Base-by-base conservation (phyloP, 2,329 filamentous ascomycete species). In the Dactylellina cionopaga region DNA sequence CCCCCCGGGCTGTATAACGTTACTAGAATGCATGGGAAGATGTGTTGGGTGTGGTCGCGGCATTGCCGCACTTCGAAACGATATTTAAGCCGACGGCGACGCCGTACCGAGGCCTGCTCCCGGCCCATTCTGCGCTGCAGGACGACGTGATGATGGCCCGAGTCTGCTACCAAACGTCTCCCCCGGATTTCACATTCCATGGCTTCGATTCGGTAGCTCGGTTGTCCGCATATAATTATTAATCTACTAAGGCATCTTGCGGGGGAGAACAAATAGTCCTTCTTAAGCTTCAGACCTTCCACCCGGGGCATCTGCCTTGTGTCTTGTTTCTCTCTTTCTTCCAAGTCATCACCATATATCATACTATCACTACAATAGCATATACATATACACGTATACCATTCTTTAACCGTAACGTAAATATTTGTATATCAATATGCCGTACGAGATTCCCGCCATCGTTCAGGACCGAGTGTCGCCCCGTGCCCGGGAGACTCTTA, bases 401-500 rank as follows among this genome's bases (percentile, higher is more conserved):
- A 6, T 22, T 46, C 22, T 13, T 44, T 11, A 27, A 56, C 11
- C 31, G 27, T 47, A 49, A 60, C 43, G 43, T 54, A 37, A 24
- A 44, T n/a, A 29, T 11, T 33, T 35, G 47, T 33, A 49, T 62
- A 47, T 17, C 65, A 62, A 52, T n/a, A 60, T 63, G 60, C 51
- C 58, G 33, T 74, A 49, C 62, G 51, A 75, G 60, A 75, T 77
- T 58, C 76, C 76, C 24, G 49, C 76, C 25, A 70, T 77, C 37
- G 76, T 77, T 25, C 75, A 70, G 25, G 72, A 77, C 70, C 75
- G 75, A 43, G 75, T 77, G 62, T 77, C 76, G 5, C 74, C 75
- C 7, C 71, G 72, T 44, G 76, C 76, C n/a, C 70, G 73, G 55
- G 76, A 76, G 59, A 75, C 76, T 41, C 46, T 77, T 35, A 72